A percentile compares a stretch with the other conserved stretches of the same genome.
Conservation (phyloP, 352 stramenopile species). For the Sclerospora graminicola region DNA sequence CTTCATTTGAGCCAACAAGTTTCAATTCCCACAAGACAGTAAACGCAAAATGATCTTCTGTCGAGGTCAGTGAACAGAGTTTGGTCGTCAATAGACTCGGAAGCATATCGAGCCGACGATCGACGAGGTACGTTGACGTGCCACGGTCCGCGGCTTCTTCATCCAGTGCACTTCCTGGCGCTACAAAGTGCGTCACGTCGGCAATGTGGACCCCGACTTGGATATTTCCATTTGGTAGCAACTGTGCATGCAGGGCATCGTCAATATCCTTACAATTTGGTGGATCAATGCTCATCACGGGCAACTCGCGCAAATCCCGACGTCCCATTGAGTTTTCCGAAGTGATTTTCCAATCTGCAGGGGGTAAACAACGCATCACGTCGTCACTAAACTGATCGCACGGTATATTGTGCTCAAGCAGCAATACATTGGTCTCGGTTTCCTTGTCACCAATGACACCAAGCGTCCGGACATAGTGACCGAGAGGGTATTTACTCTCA, state of each 20-base stretch:
- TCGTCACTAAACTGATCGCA: constrained; percentile 73
- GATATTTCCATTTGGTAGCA: constrained; percentile 88
- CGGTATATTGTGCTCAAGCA: constrained; percentile 97
- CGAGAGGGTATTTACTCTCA: constrained; percentile 85
- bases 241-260: constrained; percentile 92
- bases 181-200: constrained; percentile 98
- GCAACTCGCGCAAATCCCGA: constrained; percentile 88
- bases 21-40: constrained; percentile 73
- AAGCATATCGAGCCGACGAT: constrained; percentile 98
- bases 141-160: constrained; percentile 86
- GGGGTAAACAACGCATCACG: constrained; percentile 88
- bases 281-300: constrained; percentile 88
- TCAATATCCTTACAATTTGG: constrained; percentile 96
- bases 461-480: constrained; percentile 95
- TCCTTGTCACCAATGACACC: constrained; percentile 95
- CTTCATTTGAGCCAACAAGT: constrained; percentile 45
- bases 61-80: constrained; percentile 90
- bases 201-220: constrained; percentile 98
- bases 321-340: constrained; percentile 86
- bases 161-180: constrained; percentile 89
- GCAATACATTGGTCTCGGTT: constrained; percentile 92
- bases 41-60: constrained; percentile 77
- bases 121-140: constrained; percentile 98
- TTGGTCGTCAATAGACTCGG: constrained; percentile 95
- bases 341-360: constrained; percentile 93